Percentiles rank a stretch among this genome's conserved stretches.
Evolutionary conservation across 345 rosid species (phyloP).

Genomic region (Orychophragmus violaceus): DNA sequence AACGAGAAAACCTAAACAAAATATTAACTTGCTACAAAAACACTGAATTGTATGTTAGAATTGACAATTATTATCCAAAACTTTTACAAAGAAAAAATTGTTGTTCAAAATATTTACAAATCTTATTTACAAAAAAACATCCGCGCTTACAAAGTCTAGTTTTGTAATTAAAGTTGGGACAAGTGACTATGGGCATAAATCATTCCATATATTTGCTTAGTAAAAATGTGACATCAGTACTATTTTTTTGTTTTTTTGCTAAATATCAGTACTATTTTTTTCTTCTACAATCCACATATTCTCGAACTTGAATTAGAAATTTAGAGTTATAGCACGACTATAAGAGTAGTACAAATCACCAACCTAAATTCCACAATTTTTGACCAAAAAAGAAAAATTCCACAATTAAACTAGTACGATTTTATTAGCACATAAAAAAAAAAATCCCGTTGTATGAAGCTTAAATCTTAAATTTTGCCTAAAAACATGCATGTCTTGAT

Average conservation of each 20-base stretch:
- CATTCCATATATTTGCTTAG: not conserved
- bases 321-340: not conserved
- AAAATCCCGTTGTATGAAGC: not conserved
- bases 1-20: no score
- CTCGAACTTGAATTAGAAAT: not conserved
- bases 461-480: not conserved
- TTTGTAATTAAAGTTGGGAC: no score
- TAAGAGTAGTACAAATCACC: not conserved
- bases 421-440: not conserved
- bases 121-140: no score
- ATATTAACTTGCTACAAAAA: no score
- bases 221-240: not conserved
- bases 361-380: not conserved
- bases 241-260: no score
- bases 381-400: no score
- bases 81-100: no score
- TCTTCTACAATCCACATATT: not conserved
- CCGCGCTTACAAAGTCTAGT: no score
- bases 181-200: no score
- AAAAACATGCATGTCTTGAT: constrained; percentile 12
- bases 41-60: no score
- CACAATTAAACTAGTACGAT: not conserved
- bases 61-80: no score
- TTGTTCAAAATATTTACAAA: no score
- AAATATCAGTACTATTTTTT: not conserved